Evolutionary conservation across 495 filamentous ascomycete species (phyloP).

Genomic region (Cercophora scortea): DNA sequence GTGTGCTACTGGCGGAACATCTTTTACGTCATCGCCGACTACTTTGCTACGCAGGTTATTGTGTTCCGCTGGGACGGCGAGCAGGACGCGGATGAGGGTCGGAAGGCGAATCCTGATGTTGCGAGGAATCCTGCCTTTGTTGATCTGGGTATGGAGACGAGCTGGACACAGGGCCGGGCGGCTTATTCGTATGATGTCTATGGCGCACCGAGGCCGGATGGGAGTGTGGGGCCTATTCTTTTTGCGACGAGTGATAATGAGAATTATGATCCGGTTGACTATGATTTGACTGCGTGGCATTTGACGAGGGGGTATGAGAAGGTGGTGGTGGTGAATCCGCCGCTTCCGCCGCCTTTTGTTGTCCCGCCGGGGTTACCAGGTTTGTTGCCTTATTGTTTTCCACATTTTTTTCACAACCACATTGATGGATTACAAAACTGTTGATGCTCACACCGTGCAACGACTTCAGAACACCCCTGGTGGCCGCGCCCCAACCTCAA

Average conservation of each 20-base stretch:
- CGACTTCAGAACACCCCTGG: neutral
- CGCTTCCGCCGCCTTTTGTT: no score
- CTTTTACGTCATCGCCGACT: neutral
- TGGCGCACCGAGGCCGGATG: neutral
- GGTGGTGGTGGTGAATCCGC: no score
- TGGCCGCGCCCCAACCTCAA: neutral
- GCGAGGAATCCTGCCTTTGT: neutral
- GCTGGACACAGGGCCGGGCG: neutral
- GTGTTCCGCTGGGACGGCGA: neutral
- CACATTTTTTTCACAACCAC: no score
- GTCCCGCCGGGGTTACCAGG: neutral
- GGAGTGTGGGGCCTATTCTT: neutral
- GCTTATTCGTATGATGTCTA: neutral
- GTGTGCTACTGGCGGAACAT: neutral
- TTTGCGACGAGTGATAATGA: neutral
- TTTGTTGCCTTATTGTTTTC: neutral
- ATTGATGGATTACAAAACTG: no score
- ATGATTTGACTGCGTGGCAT: neutral
- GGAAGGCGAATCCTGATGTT: neutral
- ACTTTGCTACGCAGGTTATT: neutral
- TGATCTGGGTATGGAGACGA: neutral
- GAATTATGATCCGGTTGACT: neutral
- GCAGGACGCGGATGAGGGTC: neutral
- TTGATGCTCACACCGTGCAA: no score
- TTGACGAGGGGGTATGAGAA: no score